Evolutionary conservation across 208 protist species (phyloP).

Genomic region (Phytomonas serpens): DNA sequence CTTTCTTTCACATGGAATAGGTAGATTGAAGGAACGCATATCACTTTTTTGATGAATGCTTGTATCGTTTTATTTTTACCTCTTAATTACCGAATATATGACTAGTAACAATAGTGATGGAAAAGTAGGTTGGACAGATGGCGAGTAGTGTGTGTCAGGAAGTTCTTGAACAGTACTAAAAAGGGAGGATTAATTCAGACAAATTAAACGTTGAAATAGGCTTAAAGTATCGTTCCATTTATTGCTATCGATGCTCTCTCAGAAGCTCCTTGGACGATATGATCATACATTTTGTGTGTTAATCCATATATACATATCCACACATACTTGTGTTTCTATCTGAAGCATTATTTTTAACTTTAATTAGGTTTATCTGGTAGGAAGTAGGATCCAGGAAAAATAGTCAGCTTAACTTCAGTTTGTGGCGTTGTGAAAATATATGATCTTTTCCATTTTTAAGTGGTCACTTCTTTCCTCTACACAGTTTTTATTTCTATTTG

Average conservation of each 20-base stretch:
- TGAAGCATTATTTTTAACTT: neutral
- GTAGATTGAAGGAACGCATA: neutral
- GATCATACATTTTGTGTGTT: neutral
- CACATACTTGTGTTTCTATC: neutral
- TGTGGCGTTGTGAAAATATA: neutral
- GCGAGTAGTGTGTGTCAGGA: neutral
- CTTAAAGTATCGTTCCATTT: neutral
- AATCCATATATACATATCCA: neutral
- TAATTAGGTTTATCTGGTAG: neutral
- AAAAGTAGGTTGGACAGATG: neutral
- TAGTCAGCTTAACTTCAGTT: neutral
- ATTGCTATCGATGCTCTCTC: neutral
- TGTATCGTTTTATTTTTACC: neutral
- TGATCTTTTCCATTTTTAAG: neutral
- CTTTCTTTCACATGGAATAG: neutral
- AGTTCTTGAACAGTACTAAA: neutral
- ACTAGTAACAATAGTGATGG: neutral
- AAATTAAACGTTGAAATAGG: neutral
- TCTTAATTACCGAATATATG: neutral
- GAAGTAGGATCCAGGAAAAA: neutral
- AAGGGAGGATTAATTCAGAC: neutral
- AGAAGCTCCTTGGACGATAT: neutral
- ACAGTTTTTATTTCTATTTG: conserved; percentile 6
- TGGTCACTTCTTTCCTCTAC: neutral
- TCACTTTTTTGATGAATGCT: neutral